A percentile compares a stretch with the other conserved stretches of the same genome.
phyloP scores from a whole-genome alignment of 352 stramenopile species.

The Globisporangium lucens region DNA sequence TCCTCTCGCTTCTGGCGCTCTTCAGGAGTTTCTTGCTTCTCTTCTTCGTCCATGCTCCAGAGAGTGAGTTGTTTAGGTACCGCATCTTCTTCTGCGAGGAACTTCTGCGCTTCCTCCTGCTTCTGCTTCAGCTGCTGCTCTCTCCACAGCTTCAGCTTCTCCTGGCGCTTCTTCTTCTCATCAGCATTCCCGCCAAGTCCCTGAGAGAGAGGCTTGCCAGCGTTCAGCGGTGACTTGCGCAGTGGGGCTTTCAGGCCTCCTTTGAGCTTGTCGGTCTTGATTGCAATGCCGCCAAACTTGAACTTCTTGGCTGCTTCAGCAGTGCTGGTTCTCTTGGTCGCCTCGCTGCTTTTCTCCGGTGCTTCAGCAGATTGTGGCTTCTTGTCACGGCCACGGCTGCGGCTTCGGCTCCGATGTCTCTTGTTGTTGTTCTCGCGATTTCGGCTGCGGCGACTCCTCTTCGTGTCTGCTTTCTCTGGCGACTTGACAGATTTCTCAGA shows the following conservation, averaged over 20 bases:
- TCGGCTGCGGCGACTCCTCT: slow-evolving; percentile 19
- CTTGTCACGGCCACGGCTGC: slow-evolving; percentile 26
- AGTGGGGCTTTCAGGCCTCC: slow-evolving; percentile 18
- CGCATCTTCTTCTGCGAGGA: slow-evolving; percentile 66
- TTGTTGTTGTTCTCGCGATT: slow-evolving; percentile 17
- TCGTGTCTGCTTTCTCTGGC: slow-evolving; percentile 11
- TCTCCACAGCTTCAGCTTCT: slow-evolving; percentile 53
- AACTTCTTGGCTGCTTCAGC: slow-evolving; percentile 42
- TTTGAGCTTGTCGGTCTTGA: slow-evolving; percentile 44
- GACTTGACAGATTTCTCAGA: slow-evolving; percentile 5
- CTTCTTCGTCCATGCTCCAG: slow-evolving; percentile 62
- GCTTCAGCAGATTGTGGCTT: slow-evolving; percentile 12
- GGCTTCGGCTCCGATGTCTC: slow-evolving; percentile 21
- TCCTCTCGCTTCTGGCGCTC: slow-evolving; percentile 49
- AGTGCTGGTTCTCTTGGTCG: slow-evolving; percentile 13
- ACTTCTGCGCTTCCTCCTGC: slow-evolving; percentile 54
- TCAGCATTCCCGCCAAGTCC: slow-evolving; percentile 11
- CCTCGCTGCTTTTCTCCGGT: background rate
- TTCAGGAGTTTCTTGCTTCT: slow-evolving; percentile 55
- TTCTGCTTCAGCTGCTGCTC: slow-evolving; percentile 67
- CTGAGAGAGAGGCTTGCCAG: slow-evolving; percentile 3
- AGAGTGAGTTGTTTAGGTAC: slow-evolving; percentile 61
- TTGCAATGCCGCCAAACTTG: slow-evolving; percentile 65
- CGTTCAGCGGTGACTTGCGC: slow-evolving; percentile 12
- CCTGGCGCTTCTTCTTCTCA: slow-evolving; percentile 42